A percentile compares a stretch with the other conserved stretches of the same genome.
phyloP scores from a whole-genome alignment of 2,329 filamentous ascomycete genomes.

The Trichoderma pleuroti region DNA sequence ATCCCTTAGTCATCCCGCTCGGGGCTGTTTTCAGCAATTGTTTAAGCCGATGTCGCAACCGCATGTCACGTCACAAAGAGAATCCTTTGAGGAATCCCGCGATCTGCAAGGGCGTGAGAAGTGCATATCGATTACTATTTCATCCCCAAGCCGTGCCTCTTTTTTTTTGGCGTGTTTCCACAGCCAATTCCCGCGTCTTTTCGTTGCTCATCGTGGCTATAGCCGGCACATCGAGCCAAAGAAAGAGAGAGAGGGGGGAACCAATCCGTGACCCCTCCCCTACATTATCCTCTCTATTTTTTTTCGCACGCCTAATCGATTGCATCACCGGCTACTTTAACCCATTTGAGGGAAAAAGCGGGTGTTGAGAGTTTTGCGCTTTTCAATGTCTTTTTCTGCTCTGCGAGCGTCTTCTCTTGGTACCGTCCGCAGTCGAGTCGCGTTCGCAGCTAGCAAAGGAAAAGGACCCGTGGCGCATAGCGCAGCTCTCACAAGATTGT shows the following conservation, averaged over 20 bases:
- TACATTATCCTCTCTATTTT: neutral
- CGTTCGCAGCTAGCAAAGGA: neutral
- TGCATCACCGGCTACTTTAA: constrained; percentile 13
- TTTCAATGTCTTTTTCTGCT: constrained; percentile 19
- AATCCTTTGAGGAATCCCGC: neutral
- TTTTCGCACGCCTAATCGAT: constrained; percentile 1
- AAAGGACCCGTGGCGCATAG: neutral
- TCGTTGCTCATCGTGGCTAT: neutral
- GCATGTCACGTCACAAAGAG: neutral
- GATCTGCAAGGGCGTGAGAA: neutral
- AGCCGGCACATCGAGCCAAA: neutral
- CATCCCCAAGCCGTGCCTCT: neutral
- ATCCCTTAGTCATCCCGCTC: neutral
- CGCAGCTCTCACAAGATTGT: neutral
- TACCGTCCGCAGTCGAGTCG: neutral
- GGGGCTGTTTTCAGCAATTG: neutral
- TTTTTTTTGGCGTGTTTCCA: neutral
- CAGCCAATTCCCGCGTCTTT: neutral
- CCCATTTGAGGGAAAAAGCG: constrained; percentile 1
- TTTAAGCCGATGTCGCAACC: constrained; percentile 21
- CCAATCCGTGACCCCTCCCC: neutral
- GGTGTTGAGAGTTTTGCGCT: neutral
- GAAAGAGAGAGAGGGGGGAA: neutral
- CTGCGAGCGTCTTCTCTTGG: neutral
- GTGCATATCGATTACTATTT: neutral